Percentiles rank a stretch among this genome's conserved stretches.
These are phyloP conservation scores for Allomyces macrogynus DNA, from an alignment of 192 early-diverging fungal species.

Conservation along the genomic window DNA sequence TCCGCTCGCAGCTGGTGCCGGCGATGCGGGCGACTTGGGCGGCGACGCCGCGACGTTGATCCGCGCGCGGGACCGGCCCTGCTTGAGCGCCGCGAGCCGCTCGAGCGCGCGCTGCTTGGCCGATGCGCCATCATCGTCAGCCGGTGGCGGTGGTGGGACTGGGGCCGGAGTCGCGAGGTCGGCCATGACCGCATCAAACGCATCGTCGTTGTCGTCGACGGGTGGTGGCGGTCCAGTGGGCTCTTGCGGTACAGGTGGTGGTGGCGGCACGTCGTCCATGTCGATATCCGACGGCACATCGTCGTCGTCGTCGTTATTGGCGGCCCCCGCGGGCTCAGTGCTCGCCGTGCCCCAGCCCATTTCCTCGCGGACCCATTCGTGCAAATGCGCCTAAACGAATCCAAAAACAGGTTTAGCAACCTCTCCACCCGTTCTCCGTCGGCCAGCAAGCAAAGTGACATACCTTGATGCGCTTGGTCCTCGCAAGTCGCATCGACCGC, in stretches of 20 bases:
- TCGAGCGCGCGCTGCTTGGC: too few relatives aligned
- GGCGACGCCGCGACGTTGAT: too few relatives aligned
- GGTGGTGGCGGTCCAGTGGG: not conserved
- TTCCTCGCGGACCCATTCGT: not conserved
- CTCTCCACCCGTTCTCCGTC: not conserved
- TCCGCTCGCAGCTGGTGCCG: too few relatives aligned
- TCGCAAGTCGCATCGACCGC: not conserved
- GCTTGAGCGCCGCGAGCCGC: too few relatives aligned
- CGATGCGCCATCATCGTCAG: too few relatives aligned
- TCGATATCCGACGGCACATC: not conserved
- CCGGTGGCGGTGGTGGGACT: too few relatives aligned
- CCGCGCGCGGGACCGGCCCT: too few relatives aligned
- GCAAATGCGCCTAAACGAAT: not conserved
- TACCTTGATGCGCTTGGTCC: not conserved
- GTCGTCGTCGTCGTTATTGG: not conserved
- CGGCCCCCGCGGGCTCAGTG: too few relatives aligned
- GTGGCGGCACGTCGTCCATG: not conserved
- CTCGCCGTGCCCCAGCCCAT: not conserved
- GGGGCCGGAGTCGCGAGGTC: too few relatives aligned
- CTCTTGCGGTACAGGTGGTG: not conserved
- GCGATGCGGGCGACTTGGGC: too few relatives aligned
- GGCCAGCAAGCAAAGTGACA: not conserved
- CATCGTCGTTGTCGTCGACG: not conserved
- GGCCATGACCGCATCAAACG: not conserved
- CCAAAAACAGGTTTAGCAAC: not conserved